These are phyloP conservation scores for Boletus pseudopeckii DNA, from an alignment of 768 basidiomycete species.

Conservation along the genomic window DNA sequence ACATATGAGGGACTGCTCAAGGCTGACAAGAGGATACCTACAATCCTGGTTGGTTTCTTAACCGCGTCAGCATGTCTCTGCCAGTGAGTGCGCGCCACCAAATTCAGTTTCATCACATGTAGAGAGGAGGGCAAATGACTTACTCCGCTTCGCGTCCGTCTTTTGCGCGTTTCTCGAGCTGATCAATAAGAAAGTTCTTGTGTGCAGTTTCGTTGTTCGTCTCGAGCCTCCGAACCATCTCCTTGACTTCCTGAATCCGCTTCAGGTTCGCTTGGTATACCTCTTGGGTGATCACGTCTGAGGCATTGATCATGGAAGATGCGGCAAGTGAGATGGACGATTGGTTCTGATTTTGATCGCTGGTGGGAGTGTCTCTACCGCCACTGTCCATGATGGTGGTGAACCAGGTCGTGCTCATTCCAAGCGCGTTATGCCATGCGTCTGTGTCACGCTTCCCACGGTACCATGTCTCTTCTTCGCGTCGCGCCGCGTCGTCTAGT, in stretches of 20 bases:
- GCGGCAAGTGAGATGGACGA: conserved; percentile 18
- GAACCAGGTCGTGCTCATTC: not conserved
- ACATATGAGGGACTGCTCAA: not conserved
- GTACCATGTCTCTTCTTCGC: conserved; percentile 10
- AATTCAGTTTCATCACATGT: not conserved
- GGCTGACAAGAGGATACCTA: conserved; percentile 7
- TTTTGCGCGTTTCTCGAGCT: conserved; percentile 35
- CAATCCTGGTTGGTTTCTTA: conserved; percentile 13
- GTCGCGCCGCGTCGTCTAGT: conserved; percentile 9
- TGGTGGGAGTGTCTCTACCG: not conserved
- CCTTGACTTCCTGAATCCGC: conserved; percentile 31
- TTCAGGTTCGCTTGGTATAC: conserved; percentile 23
- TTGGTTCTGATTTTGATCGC: conserved; percentile 10
- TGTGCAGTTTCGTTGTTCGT: conserved; percentile 41
- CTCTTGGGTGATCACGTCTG: conserved; percentile 19
- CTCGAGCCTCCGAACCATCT: conserved; percentile 29
- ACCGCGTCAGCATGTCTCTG: conserved; percentile 23
- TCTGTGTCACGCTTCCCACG: conserved; percentile 19
- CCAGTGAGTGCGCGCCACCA: not conserved
- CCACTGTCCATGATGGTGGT: conserved; percentile 18
- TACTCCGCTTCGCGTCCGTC: conserved; percentile 48
- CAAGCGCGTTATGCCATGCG: conserved; percentile 12
- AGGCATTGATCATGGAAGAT: conserved; percentile 24
- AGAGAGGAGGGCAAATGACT: conserved; percentile 10
- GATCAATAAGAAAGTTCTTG: conserved; percentile 31